Percentiles rank a stretch among this genome's conserved stretches.
Conservation (phyloP, 2,329 filamentous ascomycete species). For the Trichoderma sp. region DNA sequence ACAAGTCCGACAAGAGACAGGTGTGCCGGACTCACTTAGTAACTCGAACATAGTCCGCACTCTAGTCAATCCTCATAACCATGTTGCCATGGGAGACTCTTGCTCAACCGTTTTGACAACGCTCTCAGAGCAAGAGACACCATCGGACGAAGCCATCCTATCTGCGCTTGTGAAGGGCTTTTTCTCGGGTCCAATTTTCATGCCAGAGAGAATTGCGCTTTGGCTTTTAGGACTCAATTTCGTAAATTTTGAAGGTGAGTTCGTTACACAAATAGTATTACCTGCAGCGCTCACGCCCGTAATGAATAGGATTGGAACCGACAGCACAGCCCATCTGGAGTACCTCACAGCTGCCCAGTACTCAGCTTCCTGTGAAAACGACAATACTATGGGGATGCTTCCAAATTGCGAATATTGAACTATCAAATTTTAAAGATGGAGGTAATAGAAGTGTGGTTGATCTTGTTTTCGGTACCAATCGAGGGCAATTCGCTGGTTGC, state of each 20-base stretch:
- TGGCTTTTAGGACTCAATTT: not conserved
- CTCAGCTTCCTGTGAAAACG: not conserved
- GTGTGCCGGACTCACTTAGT: not conserved
- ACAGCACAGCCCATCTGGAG: not conserved
- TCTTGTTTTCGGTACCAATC: conserved; percentile 1
- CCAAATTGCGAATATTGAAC: not conserved
- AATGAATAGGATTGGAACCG: not conserved
- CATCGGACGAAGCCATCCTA: conserved; percentile 1
- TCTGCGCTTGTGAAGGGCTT: not conserved
- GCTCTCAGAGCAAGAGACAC: not conserved
- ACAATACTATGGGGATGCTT: conserved; percentile 8
- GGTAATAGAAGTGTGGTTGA: not conserved
- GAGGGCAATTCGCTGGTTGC: not conserved
- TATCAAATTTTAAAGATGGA: not conserved
- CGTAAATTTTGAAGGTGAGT: not conserved
- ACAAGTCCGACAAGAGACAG: not conserved
- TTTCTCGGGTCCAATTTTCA: conserved; percentile 12
- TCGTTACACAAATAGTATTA: not conserved
- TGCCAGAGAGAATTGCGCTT: conserved; percentile 1
- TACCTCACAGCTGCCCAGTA: not conserved
- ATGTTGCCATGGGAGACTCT: conserved; percentile 1
- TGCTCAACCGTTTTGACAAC: not conserved
- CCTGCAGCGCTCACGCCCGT: not conserved
- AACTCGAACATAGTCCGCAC: not conserved
- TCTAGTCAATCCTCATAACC: not conserved